Percentiles rank a stretch among this genome's conserved stretches.
These are phyloP conservation scores for Aotearoamyces nothofagi DNA, from an alignment of 2,329 filamentous ascomycete species.

Conservation along the genomic window DNA sequence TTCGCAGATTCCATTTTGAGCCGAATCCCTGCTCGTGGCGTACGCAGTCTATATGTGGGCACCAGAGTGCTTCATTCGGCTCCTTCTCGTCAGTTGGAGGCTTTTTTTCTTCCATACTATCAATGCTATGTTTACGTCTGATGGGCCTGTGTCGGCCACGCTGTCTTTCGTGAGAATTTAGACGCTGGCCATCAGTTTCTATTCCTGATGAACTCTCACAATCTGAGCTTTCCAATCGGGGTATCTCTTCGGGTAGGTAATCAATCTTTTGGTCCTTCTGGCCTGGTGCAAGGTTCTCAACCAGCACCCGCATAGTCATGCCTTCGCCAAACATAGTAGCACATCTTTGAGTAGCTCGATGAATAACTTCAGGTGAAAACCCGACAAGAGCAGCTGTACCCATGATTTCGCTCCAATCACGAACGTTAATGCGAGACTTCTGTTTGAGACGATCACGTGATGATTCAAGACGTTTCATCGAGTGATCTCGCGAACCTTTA, in stretches of 20 bases:
- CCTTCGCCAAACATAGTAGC: constrained; percentile 58
- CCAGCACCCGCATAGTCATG: constrained; percentile 47
- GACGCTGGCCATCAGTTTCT: not conserved
- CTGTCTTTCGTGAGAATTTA: not conserved
- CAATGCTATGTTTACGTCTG: not conserved
- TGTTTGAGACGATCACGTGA: not conserved
- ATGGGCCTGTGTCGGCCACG: not conserved
- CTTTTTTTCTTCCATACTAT: constrained; percentile 5
- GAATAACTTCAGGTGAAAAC: constrained; percentile 48
- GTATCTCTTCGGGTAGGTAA: constrained; percentile 11
- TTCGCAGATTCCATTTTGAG: constrained; percentile 20
- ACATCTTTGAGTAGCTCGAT: constrained; percentile 59
- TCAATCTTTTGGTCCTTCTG: constrained; percentile 5
- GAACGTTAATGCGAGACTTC: constrained; percentile 6
- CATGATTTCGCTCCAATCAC: constrained; percentile 78
- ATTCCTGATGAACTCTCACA: not conserved
- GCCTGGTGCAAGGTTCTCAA: constrained; percentile 20
- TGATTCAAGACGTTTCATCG: not conserved
- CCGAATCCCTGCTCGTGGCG: constrained; percentile 22
- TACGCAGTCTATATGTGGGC: constrained; percentile 22
- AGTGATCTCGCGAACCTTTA: constrained; percentile 1
- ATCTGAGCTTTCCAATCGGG: constrained; percentile 1
- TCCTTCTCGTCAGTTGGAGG: not conserved
- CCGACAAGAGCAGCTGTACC: constrained; percentile 63
- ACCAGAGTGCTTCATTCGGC: constrained; percentile 15